A percentile compares a stretch with the other conserved stretches of the same genome.
Evolutionary conservation across 139 green algal species (phyloP).

Genomic region (Trebouxia sp.): DNA sequence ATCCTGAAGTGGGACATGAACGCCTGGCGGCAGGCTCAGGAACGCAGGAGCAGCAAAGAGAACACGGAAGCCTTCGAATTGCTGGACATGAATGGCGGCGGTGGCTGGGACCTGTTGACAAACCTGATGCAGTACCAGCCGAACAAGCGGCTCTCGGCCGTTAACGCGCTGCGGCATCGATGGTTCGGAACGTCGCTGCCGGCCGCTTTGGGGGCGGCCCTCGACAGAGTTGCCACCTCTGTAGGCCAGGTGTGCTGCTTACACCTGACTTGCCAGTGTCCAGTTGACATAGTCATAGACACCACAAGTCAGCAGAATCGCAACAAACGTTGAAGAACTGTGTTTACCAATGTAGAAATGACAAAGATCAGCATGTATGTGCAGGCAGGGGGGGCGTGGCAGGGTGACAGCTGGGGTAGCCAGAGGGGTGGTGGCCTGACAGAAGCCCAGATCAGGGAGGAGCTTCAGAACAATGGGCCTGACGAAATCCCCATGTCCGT

Average conservation of each 20-base stretch:
- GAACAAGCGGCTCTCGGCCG: slow-evolving; percentile 44
- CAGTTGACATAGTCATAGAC: too few relatives aligned
- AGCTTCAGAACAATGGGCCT: slow-evolving; percentile 38
- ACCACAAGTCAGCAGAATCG: too few relatives aligned
- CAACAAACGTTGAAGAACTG: too few relatives aligned
- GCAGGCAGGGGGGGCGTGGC: background rate
- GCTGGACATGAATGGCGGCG: slow-evolving; percentile 68
- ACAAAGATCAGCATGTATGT: too few relatives aligned
- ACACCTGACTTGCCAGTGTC: too few relatives aligned
- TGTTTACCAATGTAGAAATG: too few relatives aligned
- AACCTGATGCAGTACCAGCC: slow-evolving; percentile 43
- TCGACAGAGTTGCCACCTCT: slow-evolving; percentile 32
- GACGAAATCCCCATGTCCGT: slow-evolving; percentile 30
- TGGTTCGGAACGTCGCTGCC: slow-evolving; percentile 44
- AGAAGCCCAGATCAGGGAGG: slow-evolving; percentile 67
- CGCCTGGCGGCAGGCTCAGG: slow-evolving; percentile 57
- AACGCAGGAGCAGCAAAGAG: slow-evolving; percentile 50
- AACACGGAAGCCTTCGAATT: slow-evolving; percentile 74
- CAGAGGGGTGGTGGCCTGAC: slow-evolving; percentile 58
- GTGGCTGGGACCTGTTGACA: slow-evolving; percentile 71
- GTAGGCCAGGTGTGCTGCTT: slow-evolving; percentile 27
- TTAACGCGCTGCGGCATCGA: slow-evolving; percentile 54
- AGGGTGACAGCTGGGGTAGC: slow-evolving; percentile 36
- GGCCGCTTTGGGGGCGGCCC: slow-evolving; percentile 21
- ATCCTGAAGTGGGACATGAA: slow-evolving; percentile 59